phyloP scores from a whole-genome alignment of 345 rosid species.

The Psidium guajava region DNA sequence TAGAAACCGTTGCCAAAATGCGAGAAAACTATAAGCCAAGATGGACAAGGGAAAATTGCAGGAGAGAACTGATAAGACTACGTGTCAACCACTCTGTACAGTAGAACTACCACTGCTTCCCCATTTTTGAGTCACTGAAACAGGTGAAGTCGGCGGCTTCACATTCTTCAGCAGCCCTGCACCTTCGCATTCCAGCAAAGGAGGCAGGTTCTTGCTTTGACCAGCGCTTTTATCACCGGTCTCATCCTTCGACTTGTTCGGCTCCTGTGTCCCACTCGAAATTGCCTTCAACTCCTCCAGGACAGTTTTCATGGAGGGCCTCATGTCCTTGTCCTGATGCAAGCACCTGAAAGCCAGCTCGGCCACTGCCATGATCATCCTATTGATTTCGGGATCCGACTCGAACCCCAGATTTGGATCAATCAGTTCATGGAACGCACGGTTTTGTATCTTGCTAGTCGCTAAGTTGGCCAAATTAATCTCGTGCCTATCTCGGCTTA shows the following conservation, averaged over 20 bases:
- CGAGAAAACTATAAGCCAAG: not conserved
- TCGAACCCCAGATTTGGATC: constrained; percentile 39
- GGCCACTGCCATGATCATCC: constrained; percentile 38
- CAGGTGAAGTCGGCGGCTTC: constrained; percentile 32
- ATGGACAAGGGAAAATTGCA: not conserved
- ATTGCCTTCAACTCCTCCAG: constrained; percentile 30
- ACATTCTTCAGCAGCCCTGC: constrained; percentile 18
- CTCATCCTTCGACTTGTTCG: not conserved
- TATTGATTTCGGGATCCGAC: constrained; percentile 20
- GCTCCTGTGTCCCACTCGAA: not conserved
- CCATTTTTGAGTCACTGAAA: constrained; percentile 50
- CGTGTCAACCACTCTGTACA: constrained; percentile 9
- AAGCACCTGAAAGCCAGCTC: constrained; percentile 52
- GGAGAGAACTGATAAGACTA: not conserved
- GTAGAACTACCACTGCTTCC: constrained; percentile 31
- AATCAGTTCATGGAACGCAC: constrained; percentile 28
- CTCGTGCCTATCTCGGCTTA: constrained; percentile 35
- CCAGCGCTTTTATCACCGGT: not conserved
- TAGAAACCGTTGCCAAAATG: not conserved
- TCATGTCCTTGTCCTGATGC: constrained; percentile 43
- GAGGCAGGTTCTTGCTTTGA: not conserved
- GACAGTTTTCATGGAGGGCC: constrained; percentile 49
- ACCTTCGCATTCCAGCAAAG: constrained; percentile 21
- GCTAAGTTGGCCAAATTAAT: constrained; percentile 54
- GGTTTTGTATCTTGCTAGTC: constrained; percentile 33